phyloP scores from a whole-genome alignment of 129 eudicot species.

The Artemisia argyi region DNA sequence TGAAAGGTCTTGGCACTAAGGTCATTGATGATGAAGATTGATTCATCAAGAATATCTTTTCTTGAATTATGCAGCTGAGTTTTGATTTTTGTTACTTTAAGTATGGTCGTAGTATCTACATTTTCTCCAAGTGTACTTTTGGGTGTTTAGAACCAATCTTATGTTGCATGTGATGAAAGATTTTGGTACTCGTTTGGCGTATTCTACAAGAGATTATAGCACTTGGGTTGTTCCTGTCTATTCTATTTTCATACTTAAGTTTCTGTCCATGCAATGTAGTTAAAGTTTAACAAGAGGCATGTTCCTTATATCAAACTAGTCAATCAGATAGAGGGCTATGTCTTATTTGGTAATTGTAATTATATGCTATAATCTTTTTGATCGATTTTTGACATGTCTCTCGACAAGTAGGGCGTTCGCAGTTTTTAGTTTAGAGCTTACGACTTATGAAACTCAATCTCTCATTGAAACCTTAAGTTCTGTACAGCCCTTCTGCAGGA shows the following conservation, averaged over 20 bases:
- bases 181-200: constrained; percentile 11
- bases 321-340: too few species aligned
- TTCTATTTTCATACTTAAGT: background rate
- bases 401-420: too few species aligned
- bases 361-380: too few species aligned
- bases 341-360: too few species aligned
- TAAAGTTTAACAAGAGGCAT: background rate
- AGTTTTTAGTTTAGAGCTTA: too few species aligned
- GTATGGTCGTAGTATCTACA: constrained; percentile 16
- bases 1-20: constrained; percentile 68
- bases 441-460: too few species aligned
- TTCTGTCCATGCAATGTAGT: background rate
- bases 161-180: constrained; percentile 7
- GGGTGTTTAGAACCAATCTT: constrained; percentile 14
- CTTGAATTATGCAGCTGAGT: constrained; percentile 20
- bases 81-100: constrained; percentile 19
- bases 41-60: constrained; percentile 11
- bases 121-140: constrained; percentile 15
- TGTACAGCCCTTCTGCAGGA: too few species aligned
- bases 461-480: too few species aligned
- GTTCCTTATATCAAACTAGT: background rate
- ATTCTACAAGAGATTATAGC: background rate
- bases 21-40: constrained; percentile 65
- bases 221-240: background rate
- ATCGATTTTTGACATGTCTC: too few species aligned